Conservation (phyloP, 2,329 filamentous ascomycete genomes). For the Clarireedia hainanense region DNA sequence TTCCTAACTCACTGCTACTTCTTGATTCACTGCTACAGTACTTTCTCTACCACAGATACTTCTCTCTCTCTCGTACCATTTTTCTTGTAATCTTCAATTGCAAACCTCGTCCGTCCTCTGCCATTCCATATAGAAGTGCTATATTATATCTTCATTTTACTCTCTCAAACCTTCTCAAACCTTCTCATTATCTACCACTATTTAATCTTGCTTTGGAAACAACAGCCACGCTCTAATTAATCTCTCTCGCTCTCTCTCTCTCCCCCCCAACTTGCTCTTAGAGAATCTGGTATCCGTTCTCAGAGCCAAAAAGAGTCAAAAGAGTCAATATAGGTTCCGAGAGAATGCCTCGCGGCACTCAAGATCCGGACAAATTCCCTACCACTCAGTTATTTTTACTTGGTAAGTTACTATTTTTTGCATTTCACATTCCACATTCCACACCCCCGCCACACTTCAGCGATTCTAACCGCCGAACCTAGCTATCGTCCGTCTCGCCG, state of each 20-base stretch:
- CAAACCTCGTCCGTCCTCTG: neutral
- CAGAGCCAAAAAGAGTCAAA: conserved; percentile 10
- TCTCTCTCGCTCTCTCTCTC: neutral
- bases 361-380: conserved; percentile 69
- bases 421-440: conserved; percentile 2
- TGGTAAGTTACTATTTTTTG: conserved; percentile 45
- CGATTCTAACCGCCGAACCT: conserved; percentile 4
- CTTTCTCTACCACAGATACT: neutral
- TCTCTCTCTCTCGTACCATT: neutral
- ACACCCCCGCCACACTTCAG: neutral
- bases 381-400: conserved; percentile 76
- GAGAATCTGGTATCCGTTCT: neutral
- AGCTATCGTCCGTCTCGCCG: conserved; percentile 89
- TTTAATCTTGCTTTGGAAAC: no score
- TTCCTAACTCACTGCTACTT: neutral
- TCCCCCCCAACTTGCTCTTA: neutral
- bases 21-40: neutral
- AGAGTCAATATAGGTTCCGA: conserved; percentile 15
- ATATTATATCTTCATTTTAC: neutral
- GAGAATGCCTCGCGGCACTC: conserved; percentile 24
- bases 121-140: neutral
- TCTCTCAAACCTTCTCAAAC: neutral
- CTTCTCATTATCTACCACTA: neutral
- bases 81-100: neutral
- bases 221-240: neutral